Conservation (phyloP, 163 green algal genomes). For the Chloromonas sp. region DNA sequence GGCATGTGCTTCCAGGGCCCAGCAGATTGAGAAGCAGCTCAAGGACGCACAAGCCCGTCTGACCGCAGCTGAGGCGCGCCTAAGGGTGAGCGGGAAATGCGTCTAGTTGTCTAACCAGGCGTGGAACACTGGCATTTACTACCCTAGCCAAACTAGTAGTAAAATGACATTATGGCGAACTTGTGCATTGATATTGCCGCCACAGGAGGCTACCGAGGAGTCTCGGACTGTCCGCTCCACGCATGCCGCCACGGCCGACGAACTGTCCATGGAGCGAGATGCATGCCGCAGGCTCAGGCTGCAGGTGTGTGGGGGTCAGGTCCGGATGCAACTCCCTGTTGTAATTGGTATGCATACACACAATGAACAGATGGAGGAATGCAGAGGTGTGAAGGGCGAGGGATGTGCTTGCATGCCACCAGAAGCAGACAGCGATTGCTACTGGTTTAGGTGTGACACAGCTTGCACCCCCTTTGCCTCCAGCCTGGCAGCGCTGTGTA, state of each 20-base stretch:
- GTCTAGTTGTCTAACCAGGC: not conserved
- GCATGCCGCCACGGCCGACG: not conserved
- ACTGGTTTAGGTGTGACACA: no score
- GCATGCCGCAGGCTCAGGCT: not conserved
- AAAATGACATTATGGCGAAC: not conserved
- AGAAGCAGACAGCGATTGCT: no score
- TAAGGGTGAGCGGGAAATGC: not conserved
- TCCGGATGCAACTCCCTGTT: not conserved
- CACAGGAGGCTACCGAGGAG: not conserved
- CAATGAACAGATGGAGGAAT: no score
- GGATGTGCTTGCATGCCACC: not conserved
- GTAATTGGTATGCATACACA: no score
- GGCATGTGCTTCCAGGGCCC: not conserved
- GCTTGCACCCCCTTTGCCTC: no score
- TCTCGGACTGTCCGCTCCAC: not conserved
- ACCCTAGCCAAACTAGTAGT: no score
- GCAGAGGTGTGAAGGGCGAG: no score
- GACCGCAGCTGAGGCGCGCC: not conserved
- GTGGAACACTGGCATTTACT: no score
- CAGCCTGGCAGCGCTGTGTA: no score
- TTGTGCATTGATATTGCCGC: not conserved
- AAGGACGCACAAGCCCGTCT: not conserved
- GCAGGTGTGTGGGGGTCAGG: not conserved
- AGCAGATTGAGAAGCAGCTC: not conserved
- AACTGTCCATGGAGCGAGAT: not conserved